Evolutionary conservation across 768 basidiomycete species (phyloP).

Genomic region (Mycena rosella): DNA sequence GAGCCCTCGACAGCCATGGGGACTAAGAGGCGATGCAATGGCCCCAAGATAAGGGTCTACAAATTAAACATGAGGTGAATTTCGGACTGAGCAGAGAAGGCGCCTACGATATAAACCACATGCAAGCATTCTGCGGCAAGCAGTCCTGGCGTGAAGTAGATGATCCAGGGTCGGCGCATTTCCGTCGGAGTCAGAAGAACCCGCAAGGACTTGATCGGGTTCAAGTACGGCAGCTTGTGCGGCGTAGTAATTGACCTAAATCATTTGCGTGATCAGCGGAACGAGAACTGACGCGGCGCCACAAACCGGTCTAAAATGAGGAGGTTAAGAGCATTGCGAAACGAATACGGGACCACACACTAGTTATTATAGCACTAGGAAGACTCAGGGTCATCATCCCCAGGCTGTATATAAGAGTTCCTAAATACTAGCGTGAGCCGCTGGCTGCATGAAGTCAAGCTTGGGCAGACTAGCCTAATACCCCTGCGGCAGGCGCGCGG

Average conservation of each 20-base stretch:
- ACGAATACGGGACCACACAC: constrained; percentile 54
- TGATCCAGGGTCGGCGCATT: constrained; percentile 79
- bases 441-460: too few species aligned
- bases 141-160: constrained; percentile 84
- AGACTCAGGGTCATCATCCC: constrained; percentile 74
- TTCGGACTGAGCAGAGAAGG: not conserved
- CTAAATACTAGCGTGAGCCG: too few species aligned
- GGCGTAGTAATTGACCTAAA: constrained; percentile 86
- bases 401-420: constrained; percentile 73
- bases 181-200: constrained; percentile 86
- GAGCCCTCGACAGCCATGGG: constrained; percentile 52
- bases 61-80: not conserved
- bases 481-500: constrained; percentile 70
- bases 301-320: constrained; percentile 30
- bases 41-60: constrained; percentile 54
- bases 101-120: constrained; percentile 56
- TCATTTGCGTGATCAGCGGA: not conserved
- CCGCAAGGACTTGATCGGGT: constrained; percentile 69
- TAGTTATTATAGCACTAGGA: constrained; percentile 81
- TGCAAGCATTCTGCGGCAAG: constrained; percentile 70
- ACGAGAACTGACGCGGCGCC: not conserved
- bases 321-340: constrained; percentile 7
- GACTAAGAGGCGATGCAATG: constrained; percentile 60
- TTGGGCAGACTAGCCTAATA: too few species aligned
- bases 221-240: constrained; percentile 76